Base-by-base conservation (phyloP, 192 early-diverging fungal species). In the Kickxella alabastrina region DNA sequence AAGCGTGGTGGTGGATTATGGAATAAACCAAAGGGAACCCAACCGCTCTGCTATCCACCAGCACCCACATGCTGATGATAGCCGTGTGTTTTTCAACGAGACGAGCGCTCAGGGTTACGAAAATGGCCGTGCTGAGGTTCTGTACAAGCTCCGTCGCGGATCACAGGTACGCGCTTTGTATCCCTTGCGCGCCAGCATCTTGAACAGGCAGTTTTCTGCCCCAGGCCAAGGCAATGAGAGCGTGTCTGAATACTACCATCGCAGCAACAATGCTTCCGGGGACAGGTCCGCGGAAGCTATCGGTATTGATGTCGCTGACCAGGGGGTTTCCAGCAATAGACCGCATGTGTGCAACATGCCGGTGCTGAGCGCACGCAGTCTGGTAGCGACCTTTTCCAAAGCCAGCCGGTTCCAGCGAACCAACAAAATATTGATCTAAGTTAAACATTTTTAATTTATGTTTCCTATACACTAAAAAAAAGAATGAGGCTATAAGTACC, bases 381-480 rank as follows among this genome's bases (percentile, higher is more conserved):
- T 32, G 10, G 15, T 53, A 15, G 39, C 39, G 9, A 18, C 56
- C 1, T 57, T 60, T n/a, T n/a, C 39, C 7, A 51, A 23, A 34
- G 5, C 64, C n/a, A 42, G 40, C 21, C 59, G 71, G 34, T 75
- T 75, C 52, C 40, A 56, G 43, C 71, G 71, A 26, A 63, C 65
- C 2, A 54, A 64, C 35, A 75, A 64, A 44, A 39, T 68, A 21
- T 54, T 75, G 2, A 57, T 51, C 5, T 52, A 36, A 37, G 52
- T 50, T 47, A 10, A 13, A 9, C 10, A 6, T 46, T 35, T 43
- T 15, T n/a, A 15, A 21, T 41, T 25, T n/a, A n/a, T n/a, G n/a
- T n/a, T n/a, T n/a, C n/a, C n/a, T n/a, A n/a, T n/a, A n/a, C n/a
- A n/a, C n/a, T n/a, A n/a, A n/a, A n/a, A n/a, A n/a, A n/a, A n/a